Percentiles rank a stretch among this genome's conserved stretches.
Evolutionary conservation across 305 asterid species (phyloP).

Genomic region (Petunia hybrid): DNA sequence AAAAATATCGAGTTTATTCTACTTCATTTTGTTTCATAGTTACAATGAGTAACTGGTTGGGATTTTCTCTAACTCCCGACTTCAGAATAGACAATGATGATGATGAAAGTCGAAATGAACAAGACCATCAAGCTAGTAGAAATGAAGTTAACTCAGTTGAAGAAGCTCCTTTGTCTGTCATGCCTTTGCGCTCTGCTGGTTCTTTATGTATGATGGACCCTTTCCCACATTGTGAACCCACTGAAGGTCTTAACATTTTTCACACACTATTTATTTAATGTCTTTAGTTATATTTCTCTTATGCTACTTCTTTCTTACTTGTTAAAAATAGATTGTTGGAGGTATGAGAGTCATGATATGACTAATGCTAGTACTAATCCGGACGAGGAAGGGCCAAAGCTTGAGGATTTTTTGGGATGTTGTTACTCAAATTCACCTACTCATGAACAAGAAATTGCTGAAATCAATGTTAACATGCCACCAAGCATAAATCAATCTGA

Average conservation of each 20-base stretch:
- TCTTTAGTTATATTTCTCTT: not conserved
- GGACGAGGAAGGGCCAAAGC: slow-evolving; percentile 59
- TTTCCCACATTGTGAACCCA: slow-evolving; percentile 31
- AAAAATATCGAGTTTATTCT: slow-evolving; percentile 22
- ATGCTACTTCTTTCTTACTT: not conserved
- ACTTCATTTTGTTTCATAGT: slow-evolving; percentile 7
- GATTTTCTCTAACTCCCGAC: slow-evolving; percentile 71
- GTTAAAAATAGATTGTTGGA: slow-evolving; percentile 45
- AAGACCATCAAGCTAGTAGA: not conserved
- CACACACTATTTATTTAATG: not conserved
- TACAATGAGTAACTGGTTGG: slow-evolving; percentile 73
- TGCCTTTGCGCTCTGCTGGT: slow-evolving; percentile 50
- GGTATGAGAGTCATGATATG: slow-evolving; percentile 50
- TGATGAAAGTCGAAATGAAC: slow-evolving; percentile 25
- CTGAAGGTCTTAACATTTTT: slow-evolving; percentile 27
- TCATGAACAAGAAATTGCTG: slow-evolving; percentile 41
- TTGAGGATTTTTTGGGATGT: slow-evolving; percentile 76
- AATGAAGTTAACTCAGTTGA: slow-evolving; percentile 15
- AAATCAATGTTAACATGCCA: slow-evolving; percentile 67
- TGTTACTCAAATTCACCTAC: slow-evolving; percentile 64
- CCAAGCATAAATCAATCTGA: slow-evolving; percentile 39
- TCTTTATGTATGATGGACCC: slow-evolving; percentile 46
- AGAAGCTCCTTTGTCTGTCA: slow-evolving; percentile 43
- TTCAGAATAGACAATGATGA: slow-evolving; percentile 50
- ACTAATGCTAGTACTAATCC: slow-evolving; percentile 38